Evolutionary conservation across 2,329 filamentous ascomycete genomes (phyloP).

Genomic region (Sphaceloma murrayae): DNA sequence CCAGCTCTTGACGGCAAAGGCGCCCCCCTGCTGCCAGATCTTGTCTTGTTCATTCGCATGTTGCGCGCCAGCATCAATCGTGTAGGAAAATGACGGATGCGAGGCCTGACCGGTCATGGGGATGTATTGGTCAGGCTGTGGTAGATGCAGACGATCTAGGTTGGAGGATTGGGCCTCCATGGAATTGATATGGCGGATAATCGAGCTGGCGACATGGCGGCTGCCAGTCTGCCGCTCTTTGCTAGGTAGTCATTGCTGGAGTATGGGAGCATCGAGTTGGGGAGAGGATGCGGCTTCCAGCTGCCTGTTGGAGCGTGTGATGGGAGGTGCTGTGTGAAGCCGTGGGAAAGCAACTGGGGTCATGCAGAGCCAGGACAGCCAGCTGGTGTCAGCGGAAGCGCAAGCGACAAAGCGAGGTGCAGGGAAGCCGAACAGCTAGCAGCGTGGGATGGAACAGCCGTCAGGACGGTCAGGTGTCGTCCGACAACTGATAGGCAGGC

Average conservation of each 20-base stretch:
- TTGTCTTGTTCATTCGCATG: neutral
- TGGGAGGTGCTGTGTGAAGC: neutral
- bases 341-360: too few relatives aligned
- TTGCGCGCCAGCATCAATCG: neutral
- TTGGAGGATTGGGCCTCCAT: conserved; percentile 15
- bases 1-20: too few relatives aligned
- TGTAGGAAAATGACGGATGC: neutral
- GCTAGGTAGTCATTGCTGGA: conserved; percentile 3
- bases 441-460: conserved; percentile 1
- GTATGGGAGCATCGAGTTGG: conserved; percentile 1
- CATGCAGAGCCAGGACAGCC: too few relatives aligned
- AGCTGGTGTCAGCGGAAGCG: too few relatives aligned
- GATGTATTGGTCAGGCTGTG: conserved; percentile 3
- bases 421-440: neutral
- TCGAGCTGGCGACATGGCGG: conserved; percentile 14
- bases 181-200: neutral
- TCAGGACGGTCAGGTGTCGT: too few relatives aligned
- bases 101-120: too few relatives aligned
- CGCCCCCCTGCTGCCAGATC: too few relatives aligned
- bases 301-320: neutral
- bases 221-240: conserved; percentile 8
- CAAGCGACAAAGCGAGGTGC: too few relatives aligned
- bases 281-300: neutral
- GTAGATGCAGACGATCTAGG: conserved; percentile 13
- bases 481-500: conserved; percentile 1